Evolutionary conservation across 208 protist genomes (phyloP).

Genomic region (Wallacemonas collosoma): DNA sequence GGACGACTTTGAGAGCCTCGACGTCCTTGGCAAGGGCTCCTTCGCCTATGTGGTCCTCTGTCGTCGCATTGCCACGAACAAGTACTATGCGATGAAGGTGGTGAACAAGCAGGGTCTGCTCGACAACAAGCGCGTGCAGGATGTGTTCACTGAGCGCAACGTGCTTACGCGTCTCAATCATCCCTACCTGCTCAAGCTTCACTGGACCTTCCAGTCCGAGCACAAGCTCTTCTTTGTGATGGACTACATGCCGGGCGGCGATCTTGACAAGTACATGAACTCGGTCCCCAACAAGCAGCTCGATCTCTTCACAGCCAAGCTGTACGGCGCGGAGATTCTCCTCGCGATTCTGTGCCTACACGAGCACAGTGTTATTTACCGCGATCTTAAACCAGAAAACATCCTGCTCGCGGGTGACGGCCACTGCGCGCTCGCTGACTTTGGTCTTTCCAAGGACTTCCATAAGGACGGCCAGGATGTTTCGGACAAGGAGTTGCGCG

Average conservation of each 20-base stretch:
- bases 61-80: conserved; percentile 82
- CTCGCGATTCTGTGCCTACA: conserved; percentile 94
- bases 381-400: conserved; percentile 95
- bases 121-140: conserved; percentile 90
- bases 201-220: conserved; percentile 97
- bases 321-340: conserved; percentile 95
- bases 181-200: conserved; percentile 93
- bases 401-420: conserved; percentile 86
- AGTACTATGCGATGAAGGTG: conserved; percentile 96
- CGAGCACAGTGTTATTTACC: conserved; percentile 94
- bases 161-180: conserved; percentile 93
- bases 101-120: conserved; percentile 92
- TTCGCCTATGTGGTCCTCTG: conserved; percentile 96
- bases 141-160: conserved; percentile 93
- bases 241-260: conserved; percentile 95
- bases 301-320: conserved; percentile 80
- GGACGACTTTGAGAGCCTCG: conserved; percentile 93
- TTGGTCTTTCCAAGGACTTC: conserved; percentile 94
- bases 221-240: conserved; percentile 96
- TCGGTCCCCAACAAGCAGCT: conserved; percentile 82
- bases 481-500: conserved; percentile 73
- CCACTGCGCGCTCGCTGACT: conserved; percentile 91
- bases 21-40: conserved; percentile 94
- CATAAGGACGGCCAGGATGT: conserved; percentile 79
- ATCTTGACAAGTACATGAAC: conserved; percentile 94